Evolutionary conservation across 2,329 filamentous ascomycete genomes (phyloP), one percentile per base, ranked within the genome.

Genomic region (Corynespora cassiicola): DNA sequence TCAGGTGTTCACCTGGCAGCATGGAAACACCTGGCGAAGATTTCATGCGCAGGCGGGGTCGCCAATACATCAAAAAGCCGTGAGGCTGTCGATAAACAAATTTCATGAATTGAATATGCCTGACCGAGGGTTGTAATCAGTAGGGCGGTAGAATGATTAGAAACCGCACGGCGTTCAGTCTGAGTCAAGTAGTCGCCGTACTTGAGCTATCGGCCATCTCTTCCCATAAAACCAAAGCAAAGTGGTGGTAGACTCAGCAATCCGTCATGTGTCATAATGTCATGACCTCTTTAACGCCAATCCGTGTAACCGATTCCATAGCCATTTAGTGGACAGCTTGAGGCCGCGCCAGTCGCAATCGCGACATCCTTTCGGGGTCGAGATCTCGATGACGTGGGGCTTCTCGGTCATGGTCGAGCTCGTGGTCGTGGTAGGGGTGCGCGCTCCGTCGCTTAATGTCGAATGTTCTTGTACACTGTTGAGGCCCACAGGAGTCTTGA

Each of bases 401-500:
- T 58, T 58, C 39, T 55, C 54, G 42, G 48, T 48, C 37, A 36
- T 45, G 38, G 47, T 53, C 36, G 57, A 54, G 46, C 51, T 56
- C 33, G 58, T 48, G 36, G 50, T 55, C 44, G 55, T 57, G 26
- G 49, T 47, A 14, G 49, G 52, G 33, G 54, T 46, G 21, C 42
- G 42, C 40, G 42, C 45, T 30, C 42, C 42, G 45, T 44, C 44
- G 47, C 50, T 54, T 51, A 56, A 54, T 35, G 56, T 58, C 40
- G 42, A 56, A 42, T 53, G 50, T 46, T 46, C 53, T 47, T 51
- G 52, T 54, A 56, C 54, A 42, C 50, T 58, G 47, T 55, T 52
- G 63, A 65, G 63, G 63, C 61, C 63, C 62, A 63, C 63, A 63
- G 58, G 59, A 61, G 55, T 50, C 42, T 54, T 57, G 44, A 56